phyloP scores from a whole-genome alignment of 2,329 filamentous ascomycete genomes.

The Penicillium sp. region DNA sequence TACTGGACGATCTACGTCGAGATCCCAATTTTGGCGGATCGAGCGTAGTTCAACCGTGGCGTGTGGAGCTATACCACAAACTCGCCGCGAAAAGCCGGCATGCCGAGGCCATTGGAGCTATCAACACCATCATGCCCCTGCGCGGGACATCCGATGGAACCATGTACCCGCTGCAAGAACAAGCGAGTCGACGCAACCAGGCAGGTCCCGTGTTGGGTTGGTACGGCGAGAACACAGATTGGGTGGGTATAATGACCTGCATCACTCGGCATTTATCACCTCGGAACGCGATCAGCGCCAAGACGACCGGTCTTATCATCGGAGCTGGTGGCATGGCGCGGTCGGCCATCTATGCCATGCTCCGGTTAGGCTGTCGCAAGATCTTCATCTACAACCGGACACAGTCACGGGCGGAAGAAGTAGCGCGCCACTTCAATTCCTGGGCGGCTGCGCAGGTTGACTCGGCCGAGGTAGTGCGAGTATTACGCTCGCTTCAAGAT shows the following conservation, averaged over 20 bases:
- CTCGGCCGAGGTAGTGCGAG: conserved; percentile 43
- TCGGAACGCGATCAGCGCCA: conserved; percentile 56
- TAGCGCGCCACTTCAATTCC: conserved; percentile 69
- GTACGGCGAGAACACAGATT: conserved; percentile 51
- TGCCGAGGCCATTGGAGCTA: conserved; percentile 49
- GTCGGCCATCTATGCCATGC: conserved; percentile 75
- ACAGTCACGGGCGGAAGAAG: conserved; percentile 63
- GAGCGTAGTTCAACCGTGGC: conserved; percentile 49
- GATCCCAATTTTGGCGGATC: conserved; percentile 45
- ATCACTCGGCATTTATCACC: conserved; percentile 47
- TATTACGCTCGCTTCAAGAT: conserved; percentile 61
- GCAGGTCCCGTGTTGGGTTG: conserved; percentile 44
- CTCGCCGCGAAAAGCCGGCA: conserved; percentile 44
- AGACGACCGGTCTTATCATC: conserved; percentile 56
- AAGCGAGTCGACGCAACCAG: conserved; percentile 46
- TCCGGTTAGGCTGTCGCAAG: conserved; percentile 74
- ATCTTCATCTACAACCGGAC: conserved; percentile 77
- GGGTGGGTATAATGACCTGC: conserved; percentile 47
- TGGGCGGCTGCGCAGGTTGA: conserved; percentile 46
- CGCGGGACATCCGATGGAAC: conserved; percentile 39
- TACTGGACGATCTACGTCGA: conserved; percentile 40
- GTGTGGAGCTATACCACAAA: conserved; percentile 42
- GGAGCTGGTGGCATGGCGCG: conserved; percentile 75
- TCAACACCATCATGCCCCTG: conserved; percentile 50
- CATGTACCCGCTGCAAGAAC: conserved; percentile 41